Evolutionary conservation across 257 asterid genomes (phyloP).

Genomic region (Fraxinus cuspidata): DNA sequence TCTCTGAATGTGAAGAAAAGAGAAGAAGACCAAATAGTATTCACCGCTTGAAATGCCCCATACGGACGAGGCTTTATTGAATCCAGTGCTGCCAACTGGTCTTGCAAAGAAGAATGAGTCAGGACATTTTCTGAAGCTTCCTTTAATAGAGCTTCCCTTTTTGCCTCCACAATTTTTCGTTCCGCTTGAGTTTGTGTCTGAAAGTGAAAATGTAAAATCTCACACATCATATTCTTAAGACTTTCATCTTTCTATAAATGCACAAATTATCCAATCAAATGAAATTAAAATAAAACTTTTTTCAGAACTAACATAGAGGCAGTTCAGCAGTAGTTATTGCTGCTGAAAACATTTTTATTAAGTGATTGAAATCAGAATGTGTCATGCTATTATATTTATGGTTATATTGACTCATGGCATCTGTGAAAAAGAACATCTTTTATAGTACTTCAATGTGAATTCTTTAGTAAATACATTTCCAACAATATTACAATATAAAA

Average conservation of each 20-base stretch:
- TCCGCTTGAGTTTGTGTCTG: slow-evolving; percentile 95
- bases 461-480: neutral
- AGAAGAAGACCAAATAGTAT: slow-evolving; percentile 28
- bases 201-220: slow-evolving; percentile 22
- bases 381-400: neutral
- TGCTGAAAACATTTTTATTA: neutral
- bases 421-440: neutral
- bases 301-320: neutral
- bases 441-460: neutral
- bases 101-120: slow-evolving; percentile 48
- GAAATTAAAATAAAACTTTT: slow-evolving; percentile 1
- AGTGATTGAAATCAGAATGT: neutral
- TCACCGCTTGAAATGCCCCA: slow-evolving; percentile 83
- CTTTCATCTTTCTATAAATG: neutral
- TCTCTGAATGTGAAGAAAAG: slow-evolving; percentile 22
- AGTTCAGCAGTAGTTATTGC: neutral
- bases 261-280: slow-evolving; percentile 22
- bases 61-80: slow-evolving; percentile 71
- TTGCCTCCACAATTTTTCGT: slow-evolving; percentile 72
- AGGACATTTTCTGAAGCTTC: slow-evolving; percentile 50
- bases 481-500: neutral
- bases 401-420: neutral
- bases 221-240: slow-evolving; percentile 12
- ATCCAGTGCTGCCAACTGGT: slow-evolving; percentile 63
- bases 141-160: slow-evolving; percentile 64